Evolutionary conservation across 352 stramenopile genomes (phyloP), one percentile per base, ranked within the genome.

Genomic region (Aphanomyces astaci): DNA sequence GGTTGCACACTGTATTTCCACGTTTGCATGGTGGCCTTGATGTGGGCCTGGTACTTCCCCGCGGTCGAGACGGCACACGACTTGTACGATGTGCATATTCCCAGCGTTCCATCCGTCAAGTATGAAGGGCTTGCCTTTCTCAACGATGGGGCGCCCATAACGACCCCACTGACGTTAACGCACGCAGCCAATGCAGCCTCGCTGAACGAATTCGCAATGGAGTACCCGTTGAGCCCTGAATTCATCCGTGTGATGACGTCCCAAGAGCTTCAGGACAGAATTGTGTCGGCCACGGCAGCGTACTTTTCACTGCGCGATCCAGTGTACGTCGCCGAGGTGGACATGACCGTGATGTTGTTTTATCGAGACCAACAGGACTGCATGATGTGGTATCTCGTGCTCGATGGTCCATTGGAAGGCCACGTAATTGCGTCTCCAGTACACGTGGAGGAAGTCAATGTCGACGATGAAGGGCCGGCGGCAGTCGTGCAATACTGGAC

Each of bases 321-420:
- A 17, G 40, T 36, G 10, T 17, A 53, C n/a, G 39, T 65, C 13
- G 17, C 30, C 11, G 36, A 46, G 25, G 17, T 65, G 5, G 36
- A 33, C 17, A 4, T 36, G 10, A 52, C 33, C 9, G 22, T 65
- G 22, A 32, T 65, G 3, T 36, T 53, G 19, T 65, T 65, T 27
- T 65, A 65, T 22, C 36, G 56, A 19, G 56, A 65, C 39, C 56
- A 65, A 30, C 56, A 65, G n/a, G 56, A 39, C 39, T 65, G 56
- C 40, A 48, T 65, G 9, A 24, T 53, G 19, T 65, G 56, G 56
- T 65, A 65, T 39, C 32, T 65, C 17, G 56, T 65, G 17, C 32
- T 65, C 2, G 56, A 65, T n/a, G 56, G 56, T 10, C 32, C 56
- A 15, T 28, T 39, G 19, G 56, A 46, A 53, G 56, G 39, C 4